These are phyloP conservation scores for Oenanthe javanica DNA, from an alignment of 140 eudicot species.

Conservation along the genomic window DNA sequence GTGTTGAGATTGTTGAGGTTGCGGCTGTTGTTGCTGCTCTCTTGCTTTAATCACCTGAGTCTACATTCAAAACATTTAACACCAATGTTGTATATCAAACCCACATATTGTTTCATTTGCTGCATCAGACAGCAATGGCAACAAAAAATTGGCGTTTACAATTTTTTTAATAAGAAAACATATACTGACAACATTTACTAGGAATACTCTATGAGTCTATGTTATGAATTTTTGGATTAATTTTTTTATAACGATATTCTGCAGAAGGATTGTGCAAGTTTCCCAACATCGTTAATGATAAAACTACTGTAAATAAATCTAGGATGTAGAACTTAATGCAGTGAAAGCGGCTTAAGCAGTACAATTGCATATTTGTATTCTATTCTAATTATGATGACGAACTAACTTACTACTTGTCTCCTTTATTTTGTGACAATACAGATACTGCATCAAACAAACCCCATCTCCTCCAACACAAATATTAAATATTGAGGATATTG, in stretches of 20 bases:
- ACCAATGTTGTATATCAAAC: not conserved
- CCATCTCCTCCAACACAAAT: not conserved
- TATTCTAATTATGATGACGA: not conserved
- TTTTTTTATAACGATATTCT: not conserved
- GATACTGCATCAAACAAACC: not conserved
- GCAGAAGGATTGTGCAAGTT: not conserved
- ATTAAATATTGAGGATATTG: not conserved
- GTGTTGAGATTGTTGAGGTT: conserved; percentile 25
- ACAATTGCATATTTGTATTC: not conserved
- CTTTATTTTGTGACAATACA: not conserved
- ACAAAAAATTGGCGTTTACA: not conserved
- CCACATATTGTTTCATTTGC: not conserved
- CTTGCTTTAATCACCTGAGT: conserved; percentile 86
- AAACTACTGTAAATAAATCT: not conserved
- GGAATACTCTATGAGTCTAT: not conserved
- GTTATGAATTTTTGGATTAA: not conserved
- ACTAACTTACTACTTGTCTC: not conserved
- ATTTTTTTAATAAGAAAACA: not conserved
- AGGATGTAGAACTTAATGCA: not conserved
- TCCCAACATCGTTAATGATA: not conserved
- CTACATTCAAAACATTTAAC: conserved; percentile 24
- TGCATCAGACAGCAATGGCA: not conserved
- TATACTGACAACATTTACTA: not conserved
- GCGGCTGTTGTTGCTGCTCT: conserved; percentile 84
- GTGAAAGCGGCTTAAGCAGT: not conserved